These are phyloP conservation scores for Blastomyces parvus DNA, from an alignment of 2,329 filamentous ascomycete genomes.

Conservation along the genomic window DNA sequence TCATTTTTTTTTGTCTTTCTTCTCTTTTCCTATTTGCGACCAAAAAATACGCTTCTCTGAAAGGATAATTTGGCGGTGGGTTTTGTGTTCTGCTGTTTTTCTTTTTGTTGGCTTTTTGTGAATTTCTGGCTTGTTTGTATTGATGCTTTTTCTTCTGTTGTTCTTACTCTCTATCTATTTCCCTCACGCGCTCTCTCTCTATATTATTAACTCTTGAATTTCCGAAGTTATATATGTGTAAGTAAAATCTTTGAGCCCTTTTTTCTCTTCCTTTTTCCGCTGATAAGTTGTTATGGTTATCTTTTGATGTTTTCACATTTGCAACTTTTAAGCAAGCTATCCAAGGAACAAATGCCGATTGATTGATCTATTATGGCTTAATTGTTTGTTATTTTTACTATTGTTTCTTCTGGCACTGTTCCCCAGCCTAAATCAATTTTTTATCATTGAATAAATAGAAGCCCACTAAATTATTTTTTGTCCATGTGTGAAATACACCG, in stretches of 20 bases:
- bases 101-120: neutral
- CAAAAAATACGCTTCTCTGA: neutral
- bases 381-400: neutral
- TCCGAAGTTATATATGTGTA: neutral
- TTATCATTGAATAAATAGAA: too few relatives aligned
- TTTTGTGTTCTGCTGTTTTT: neutral
- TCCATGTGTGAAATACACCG: too few relatives aligned
- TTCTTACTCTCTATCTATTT: neutral
- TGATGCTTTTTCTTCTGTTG: neutral
- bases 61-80: neutral
- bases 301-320: neutral
- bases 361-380: too few relatives aligned
- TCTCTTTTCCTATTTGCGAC: neutral
- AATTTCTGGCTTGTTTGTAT: neutral
- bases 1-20: neutral
- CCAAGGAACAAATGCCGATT: too few relatives aligned
- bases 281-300: neutral
- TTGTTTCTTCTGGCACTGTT: neutral
- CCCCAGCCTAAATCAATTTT: too few relatives aligned
- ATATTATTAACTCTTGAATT: slow-evolving; percentile 3
- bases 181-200: neutral
- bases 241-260: too few relatives aligned
- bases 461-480: too few relatives aligned
- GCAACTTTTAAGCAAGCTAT: too few relatives aligned
- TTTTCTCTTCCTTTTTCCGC: neutral